phyloP scores from a whole-genome alignment of 257 asterid genomes.

The Salvia hispanica region DNA sequence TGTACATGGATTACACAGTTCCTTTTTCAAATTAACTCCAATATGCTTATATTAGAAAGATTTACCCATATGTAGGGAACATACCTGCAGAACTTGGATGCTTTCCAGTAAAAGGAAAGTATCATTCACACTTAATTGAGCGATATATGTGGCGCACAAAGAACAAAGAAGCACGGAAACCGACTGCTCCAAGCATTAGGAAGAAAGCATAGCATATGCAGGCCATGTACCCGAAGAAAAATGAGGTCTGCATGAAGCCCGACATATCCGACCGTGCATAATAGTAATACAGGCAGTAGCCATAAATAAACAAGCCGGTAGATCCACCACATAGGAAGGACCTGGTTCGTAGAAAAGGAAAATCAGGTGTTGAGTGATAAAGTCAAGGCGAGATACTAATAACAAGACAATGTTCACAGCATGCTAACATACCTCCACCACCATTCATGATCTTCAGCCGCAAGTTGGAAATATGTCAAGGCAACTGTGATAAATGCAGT shows the following conservation, averaged over 20 bases:
- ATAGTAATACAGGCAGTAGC: constrained; percentile 83
- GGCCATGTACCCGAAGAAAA: constrained; percentile 92
- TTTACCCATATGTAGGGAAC: neutral
- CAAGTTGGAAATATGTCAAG: constrained; percentile 84
- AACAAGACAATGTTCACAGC: neutral
- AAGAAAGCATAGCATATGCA: constrained; percentile 80
- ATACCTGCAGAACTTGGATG: constrained; percentile 27
- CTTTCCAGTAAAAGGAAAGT: constrained; percentile 3
- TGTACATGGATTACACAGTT: constrained; percentile 2
- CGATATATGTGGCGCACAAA: constrained; percentile 84
- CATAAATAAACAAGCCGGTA: constrained; percentile 80
- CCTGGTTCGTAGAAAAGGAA: constrained; percentile 42
- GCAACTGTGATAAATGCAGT: constrained; percentile 92
- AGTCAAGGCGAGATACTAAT: neutral
- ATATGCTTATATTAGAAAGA: neutral
- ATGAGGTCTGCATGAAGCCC: constrained; percentile 94
- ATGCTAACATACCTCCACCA: constrained; percentile 85
- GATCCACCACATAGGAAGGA: constrained; percentile 93
- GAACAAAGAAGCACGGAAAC: constrained; percentile 86
- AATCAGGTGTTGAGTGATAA: neutral
- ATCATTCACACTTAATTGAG: constrained; percentile 71
- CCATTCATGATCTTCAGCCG: constrained; percentile 96
- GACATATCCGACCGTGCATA: constrained; percentile 88
- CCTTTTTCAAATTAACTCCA: neutral
- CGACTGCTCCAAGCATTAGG: constrained; percentile 88